Evolutionary conservation across 805 yeast species (phyloP), one percentile per base, ranked within the genome.

Genomic region (Lipomyces japonicus): DNA sequence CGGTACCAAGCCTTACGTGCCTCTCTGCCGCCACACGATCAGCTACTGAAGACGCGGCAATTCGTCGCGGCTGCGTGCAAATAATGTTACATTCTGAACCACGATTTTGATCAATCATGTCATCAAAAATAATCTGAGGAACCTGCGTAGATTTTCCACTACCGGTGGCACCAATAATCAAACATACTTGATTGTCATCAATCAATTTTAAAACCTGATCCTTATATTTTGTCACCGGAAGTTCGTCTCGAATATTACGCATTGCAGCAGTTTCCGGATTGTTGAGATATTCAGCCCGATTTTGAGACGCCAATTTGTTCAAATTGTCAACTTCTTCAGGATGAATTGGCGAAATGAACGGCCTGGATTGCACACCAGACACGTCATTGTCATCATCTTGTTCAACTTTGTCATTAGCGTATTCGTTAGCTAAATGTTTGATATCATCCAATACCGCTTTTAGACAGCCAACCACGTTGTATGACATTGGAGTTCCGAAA

Each of bases 21-120:
- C 82, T 76, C 66, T 87, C 95, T 44, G 78, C 78, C 36, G 88
- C 79, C 1, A 87, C 95, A 64, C 95, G 74, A 53, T 78, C 74
- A 1, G 88, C 87, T 4, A 83, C 86, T 16, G 87, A 75, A 9
- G 70, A 26, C 4, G 64, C 64, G 2, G 64, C 63, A 21, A 60
- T 56, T 25, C 64, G 49, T 24, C 65, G 53, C 3, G 64, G 64
- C 41, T 60, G 61, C 4, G 64, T 61, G 36, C 58, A 51, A 14
- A 57, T 19, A 18, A 59, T 44, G 46, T 53, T 56, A 45, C 61
- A 52, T 26, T 46, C 37, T 10, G 58, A 44, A 25, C 59, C 61
- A 4, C 37, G 30, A 19, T 47, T 52, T 26, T 42, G 35, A 19
- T 25, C 23, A 30, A 44, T 44, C 51, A 44, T 41, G 24, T 56